These are phyloP conservation scores for Trichomonas vaginalis DNA, from an alignment of 208 protist genomes.

Conservation along the genomic window DNA sequence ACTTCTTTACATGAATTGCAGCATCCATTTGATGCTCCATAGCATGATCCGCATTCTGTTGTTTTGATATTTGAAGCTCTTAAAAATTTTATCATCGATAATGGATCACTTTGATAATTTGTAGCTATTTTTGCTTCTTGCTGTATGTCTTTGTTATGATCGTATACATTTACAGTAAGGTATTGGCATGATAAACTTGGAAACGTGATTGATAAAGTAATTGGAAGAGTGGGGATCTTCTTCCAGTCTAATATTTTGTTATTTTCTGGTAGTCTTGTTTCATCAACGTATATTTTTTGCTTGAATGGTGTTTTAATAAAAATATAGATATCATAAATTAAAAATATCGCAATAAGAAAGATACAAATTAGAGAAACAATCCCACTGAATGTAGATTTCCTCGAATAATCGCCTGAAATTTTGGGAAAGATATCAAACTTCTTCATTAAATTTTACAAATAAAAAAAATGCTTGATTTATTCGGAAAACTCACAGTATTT, in stretches of 20 bases:
- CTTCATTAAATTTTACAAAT: too few relatives aligned
- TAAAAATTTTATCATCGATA: background rate
- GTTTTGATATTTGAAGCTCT: background rate
- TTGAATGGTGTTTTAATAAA: background rate
- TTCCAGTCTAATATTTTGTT: background rate
- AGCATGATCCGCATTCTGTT: background rate
- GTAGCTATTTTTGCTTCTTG: background rate
- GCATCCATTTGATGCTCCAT: background rate
- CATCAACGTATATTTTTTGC: background rate
- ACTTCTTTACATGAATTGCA: slow-evolving; percentile 7
- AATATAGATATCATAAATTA: background rate
- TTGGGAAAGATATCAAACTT: background rate
- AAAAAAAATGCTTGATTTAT: too few relatives aligned
- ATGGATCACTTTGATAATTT: background rate
- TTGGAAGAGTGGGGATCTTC: background rate
- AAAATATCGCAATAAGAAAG: background rate
- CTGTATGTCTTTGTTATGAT: background rate
- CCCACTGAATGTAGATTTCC: background rate
- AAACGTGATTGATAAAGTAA: background rate
- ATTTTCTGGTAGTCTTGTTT: background rate
- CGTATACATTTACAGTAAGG: background rate
- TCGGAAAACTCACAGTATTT: too few relatives aligned
- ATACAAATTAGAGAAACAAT: background rate
- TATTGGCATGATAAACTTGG: background rate
- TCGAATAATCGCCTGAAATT: background rate